Evolutionary conservation across 331 rosid species (phyloP).

Genomic region (Prunus yedoensis): DNA sequence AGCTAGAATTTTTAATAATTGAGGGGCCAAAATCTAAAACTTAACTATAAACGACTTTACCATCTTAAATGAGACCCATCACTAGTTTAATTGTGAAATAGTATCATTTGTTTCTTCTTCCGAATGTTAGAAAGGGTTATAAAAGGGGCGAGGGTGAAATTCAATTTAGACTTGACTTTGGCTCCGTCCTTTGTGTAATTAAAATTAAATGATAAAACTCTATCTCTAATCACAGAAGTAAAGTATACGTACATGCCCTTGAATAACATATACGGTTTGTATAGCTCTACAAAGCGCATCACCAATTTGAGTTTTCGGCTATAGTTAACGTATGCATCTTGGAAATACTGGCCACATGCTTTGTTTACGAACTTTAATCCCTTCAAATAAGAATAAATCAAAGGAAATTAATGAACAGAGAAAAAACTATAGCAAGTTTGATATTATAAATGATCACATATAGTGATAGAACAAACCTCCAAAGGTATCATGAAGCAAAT

Average conservation of each 20-base stretch:
- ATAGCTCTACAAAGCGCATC: constrained; percentile 65
- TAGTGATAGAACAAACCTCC: constrained; percentile 39
- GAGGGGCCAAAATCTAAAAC: no score
- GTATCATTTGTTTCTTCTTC: no score
- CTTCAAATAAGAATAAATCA: constrained; percentile 23
- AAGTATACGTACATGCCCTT: constrained; percentile 56
- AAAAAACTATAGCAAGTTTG: background rate
- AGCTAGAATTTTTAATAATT: no score
- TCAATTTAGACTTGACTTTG: no score
- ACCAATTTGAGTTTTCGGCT: constrained; percentile 40
- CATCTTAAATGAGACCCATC: no score
- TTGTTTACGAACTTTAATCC: constrained; percentile 50
- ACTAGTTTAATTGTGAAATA: no score
- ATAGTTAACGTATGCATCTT: constrained; percentile 28
- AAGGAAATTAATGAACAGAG: background rate
- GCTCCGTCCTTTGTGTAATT: no score
- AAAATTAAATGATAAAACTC: no score
- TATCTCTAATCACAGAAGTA: background rate
- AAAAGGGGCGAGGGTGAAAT: no score
- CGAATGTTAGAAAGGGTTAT: no score
- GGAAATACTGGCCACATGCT: constrained; percentile 43
- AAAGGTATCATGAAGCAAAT: constrained; percentile 49
- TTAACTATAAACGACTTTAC: no score
- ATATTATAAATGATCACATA: no score
- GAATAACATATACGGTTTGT: constrained; percentile 72